phyloP scores from a whole-genome alignment of 2,329 filamentous ascomycete genomes.

The Fusarium tuaranense region DNA sequence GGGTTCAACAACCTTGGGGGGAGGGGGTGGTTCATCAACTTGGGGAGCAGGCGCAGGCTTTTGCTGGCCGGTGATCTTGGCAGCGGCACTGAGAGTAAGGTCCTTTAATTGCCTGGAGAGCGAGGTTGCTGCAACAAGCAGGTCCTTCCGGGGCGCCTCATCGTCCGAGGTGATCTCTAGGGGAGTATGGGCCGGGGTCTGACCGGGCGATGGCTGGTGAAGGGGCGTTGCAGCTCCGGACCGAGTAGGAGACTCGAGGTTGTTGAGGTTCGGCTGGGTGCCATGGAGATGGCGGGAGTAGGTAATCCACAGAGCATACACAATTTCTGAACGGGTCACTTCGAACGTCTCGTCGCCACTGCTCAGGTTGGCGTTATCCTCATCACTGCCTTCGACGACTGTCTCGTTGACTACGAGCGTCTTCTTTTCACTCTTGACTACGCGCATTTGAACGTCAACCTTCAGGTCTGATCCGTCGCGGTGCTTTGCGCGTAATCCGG shows the following conservation, averaged over 20 bases:
- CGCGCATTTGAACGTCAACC: constrained; percentile 95
- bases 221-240: constrained; percentile 78
- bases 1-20: no score
- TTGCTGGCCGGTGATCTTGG: constrained; percentile 60
- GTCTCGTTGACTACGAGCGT: constrained; percentile 70
- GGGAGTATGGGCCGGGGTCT: constrained; percentile 70
- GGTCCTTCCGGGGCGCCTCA: constrained; percentile 56
- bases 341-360: constrained; percentile 58
- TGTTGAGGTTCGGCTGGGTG: constrained; percentile 68
- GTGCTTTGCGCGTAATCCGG: constrained; percentile 86
- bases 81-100: constrained; percentile 66
- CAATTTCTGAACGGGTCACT: constrained; percentile 75
- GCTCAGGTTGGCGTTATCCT: constrained; percentile 59
- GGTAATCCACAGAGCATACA: constrained; percentile 96
- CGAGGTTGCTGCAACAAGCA: constrained; percentile 56
- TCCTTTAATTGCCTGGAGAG: constrained; percentile 69
- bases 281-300: constrained; percentile 95
- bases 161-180: constrained; percentile 67
- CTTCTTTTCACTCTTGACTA: constrained; percentile 88
- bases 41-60: constrained; percentile 47
- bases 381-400: constrained; percentile 71
- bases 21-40: constrained; percentile 48
- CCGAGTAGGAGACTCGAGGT: constrained; percentile 71
- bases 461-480: constrained; percentile 92
- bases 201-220: constrained; percentile 82